A percentile compares a stretch with the other conserved stretches of the same genome.
phyloP scores from a whole-genome alignment of 441 rosid species.

The Gossypium trilobum region DNA sequence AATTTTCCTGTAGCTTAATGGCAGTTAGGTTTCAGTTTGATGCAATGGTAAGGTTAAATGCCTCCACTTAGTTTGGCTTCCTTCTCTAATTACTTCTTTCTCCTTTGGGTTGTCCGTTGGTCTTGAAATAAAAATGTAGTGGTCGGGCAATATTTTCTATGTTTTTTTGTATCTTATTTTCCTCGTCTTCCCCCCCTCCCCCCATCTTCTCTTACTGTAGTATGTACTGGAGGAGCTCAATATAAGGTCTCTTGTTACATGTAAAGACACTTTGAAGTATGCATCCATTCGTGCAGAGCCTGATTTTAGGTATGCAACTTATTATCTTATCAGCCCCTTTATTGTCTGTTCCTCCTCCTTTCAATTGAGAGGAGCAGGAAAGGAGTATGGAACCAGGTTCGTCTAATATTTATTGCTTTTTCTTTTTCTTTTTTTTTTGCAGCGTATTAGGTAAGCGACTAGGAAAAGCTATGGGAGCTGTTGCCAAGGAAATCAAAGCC shows the following conservation, averaged over 20 bases:
- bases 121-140: background rate
- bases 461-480: constrained; percentile 85
- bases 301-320: constrained; percentile 63
- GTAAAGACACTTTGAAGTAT: constrained; percentile 75
- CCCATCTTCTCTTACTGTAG: constrained; percentile 35
- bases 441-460: constrained; percentile 87
- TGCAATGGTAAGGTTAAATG: constrained; percentile 5
- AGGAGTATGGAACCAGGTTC: background rate
- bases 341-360: background rate
- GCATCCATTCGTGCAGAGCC: constrained; percentile 91
- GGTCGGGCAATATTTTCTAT: background rate
- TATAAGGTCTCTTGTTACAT: constrained; percentile 67
- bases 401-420: constrained; percentile 12
- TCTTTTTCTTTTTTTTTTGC: constrained; percentile 11
- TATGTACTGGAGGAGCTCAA: constrained; percentile 93
- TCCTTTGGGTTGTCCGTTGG: background rate
- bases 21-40: background rate
- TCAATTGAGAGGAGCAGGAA: background rate
- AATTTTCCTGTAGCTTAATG: background rate
- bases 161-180: background rate
- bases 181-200: background rate
- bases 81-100: background rate
- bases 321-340: background rate
- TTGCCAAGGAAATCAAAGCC: constrained; percentile 71
- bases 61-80: too few species aligned